A percentile compares a stretch with the other conserved stretches of the same genome.
phyloP scores from a whole-genome alignment of 73 alveolate genomes.

The Tetrahymena borealis region DNA sequence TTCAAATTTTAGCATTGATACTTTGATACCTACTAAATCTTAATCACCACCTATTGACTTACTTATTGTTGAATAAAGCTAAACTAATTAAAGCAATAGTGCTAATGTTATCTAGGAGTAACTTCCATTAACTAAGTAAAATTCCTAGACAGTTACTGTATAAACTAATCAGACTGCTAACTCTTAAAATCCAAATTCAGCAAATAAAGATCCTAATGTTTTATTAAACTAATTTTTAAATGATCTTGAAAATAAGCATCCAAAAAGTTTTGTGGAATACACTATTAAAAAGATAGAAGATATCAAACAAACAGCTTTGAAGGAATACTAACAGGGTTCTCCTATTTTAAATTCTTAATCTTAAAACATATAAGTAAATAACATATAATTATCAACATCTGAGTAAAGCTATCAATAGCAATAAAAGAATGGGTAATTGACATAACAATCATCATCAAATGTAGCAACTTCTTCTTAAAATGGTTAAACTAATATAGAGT shows the following conservation, averaged over 20 bases:
- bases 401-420: background rate
- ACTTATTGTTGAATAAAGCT: too few species aligned
- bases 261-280: slow-evolving; percentile 14
- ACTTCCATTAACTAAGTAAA: too few species aligned
- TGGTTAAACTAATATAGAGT: too few species aligned
- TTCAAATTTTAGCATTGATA: too few species aligned
- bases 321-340: background rate
- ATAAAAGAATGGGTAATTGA: slow-evolving; percentile 22
- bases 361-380: background rate
- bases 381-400: background rate
- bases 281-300: slow-evolving; percentile 11
- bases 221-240: slow-evolving; percentile 1
- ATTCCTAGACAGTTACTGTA: too few species aligned
- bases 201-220: background rate
- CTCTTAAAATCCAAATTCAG: background rate
- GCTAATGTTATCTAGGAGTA: too few species aligned
- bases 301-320: background rate
- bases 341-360: slow-evolving; percentile 1
- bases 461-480: slow-evolving; percentile 9
- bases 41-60: too few species aligned
- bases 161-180: background rate
- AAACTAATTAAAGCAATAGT: too few species aligned
- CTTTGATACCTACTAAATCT: too few species aligned
- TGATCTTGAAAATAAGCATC: slow-evolving; percentile 11
- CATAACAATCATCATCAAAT: slow-evolving; percentile 1